Conservation (phyloP, 257 asterid species). For the Ehretia macrophylla region DNA sequence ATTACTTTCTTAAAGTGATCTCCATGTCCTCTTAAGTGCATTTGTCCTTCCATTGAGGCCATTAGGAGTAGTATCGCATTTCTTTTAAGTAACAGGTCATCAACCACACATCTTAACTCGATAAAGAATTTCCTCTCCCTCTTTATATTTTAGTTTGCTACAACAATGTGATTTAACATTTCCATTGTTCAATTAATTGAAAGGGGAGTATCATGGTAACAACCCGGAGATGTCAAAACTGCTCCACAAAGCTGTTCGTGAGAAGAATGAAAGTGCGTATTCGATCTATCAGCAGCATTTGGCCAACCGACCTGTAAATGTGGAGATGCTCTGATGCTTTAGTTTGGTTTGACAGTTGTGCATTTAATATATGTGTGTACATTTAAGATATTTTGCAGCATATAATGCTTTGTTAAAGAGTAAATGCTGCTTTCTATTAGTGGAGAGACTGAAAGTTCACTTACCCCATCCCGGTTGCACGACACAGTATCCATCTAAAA, state of each 20-base stretch:
- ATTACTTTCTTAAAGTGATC: conserved; percentile 16
- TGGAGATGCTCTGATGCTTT: conserved; percentile 37
- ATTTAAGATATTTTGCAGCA: not conserved
- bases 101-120: conserved; percentile 26
- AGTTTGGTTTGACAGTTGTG: not conserved
- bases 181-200: conserved; percentile 18
- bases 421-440: not conserved
- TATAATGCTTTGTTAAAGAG: too few species aligned
- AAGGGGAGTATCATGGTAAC: conserved; percentile 97
- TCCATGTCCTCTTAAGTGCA: too few species aligned
- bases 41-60: too few species aligned
- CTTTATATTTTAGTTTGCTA: not conserved
- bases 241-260: conserved; percentile 97
- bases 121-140: not conserved
- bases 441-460: not conserved
- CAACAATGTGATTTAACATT: conserved; percentile 12
- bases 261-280: conserved; percentile 87
- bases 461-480: not conserved
- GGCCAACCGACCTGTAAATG: conserved; percentile 94
- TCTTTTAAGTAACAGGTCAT: too few species aligned
- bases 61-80: conserved; percentile 25
- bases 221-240: conserved; percentile 99
- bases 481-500: too few species aligned
- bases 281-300: conserved; percentile 92
- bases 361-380: not conserved